Base-by-base conservation (phyloP, 345 rosid species). In the Atalantia buxifolia region DNA sequence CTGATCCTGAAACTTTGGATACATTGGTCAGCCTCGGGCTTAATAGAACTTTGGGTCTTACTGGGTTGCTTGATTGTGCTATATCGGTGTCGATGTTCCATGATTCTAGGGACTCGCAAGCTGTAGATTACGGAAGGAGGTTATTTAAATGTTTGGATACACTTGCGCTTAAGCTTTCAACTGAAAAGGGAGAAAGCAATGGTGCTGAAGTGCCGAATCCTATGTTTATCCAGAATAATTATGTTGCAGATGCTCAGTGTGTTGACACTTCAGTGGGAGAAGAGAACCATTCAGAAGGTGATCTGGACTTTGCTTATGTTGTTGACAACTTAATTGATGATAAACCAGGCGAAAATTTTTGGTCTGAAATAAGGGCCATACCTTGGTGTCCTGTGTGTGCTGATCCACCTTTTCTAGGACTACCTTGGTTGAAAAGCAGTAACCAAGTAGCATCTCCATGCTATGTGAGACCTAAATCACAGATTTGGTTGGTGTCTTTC, bases 41-140 rank as follows among this genome's bases (percentile, higher is more conserved):
- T 72, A 87, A 85, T 81, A 86, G 85, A 85, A 87, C 83, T 69
- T 80, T 93, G 74, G 94, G 88, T 78, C 89, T 86, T 78, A 55
- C 81, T 77, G 88, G 97, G 70, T 88, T 90, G 83, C 88, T 95
- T 83, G 98, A 95, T 82, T 92, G 90, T 79, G 98, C 98, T 81
- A 90, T 85, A 86, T 89, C 93, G 31, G 89, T 93, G 64, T 89
- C 97, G 67, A 72, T 84, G 74, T 80, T 89, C 77, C 83, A 89
- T 82, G 94, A 92, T 76, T 85, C 87, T 69, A 82, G 90, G 76
- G 88, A 89, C 79, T 76, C 84, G 16, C 85, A 93, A 81, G 88
- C 94, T 59, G 72, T 83, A 21, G 83, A 65, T 81, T 87, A 85
- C 83, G 97, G 92, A 66, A 85, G 81, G 79, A 91, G 81, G 83